Conservation (phyloP, 1,284 basidiomycete species). For the Pholiota adiposa region DNA sequence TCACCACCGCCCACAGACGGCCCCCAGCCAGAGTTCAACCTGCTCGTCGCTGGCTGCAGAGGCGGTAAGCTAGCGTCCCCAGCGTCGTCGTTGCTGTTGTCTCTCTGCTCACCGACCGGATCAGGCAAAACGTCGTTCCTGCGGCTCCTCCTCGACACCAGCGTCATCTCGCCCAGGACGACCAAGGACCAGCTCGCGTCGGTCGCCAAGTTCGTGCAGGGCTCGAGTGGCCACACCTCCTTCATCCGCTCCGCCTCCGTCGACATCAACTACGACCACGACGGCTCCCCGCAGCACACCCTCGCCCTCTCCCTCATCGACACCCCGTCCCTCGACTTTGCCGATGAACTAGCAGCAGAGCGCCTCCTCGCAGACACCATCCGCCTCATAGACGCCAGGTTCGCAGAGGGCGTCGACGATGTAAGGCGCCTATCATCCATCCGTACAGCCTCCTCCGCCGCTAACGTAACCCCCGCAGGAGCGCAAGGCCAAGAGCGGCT, state of each 20-base stretch:
- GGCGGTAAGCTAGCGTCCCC: slow-evolving; percentile 43
- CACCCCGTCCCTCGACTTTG: slow-evolving; percentile 75
- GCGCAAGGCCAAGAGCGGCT: slow-evolving; percentile 64
- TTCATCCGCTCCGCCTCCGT: slow-evolving; percentile 68
- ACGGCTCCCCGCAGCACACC: slow-evolving; percentile 46
- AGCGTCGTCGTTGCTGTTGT: slow-evolving; percentile 5
- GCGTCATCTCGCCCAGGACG: slow-evolving; percentile 57
- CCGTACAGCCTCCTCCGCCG: slow-evolving; percentile 14
- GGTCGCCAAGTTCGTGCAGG: slow-evolving; percentile 79
- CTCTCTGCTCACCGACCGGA: slow-evolving; percentile 38
- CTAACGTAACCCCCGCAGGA: slow-evolving; percentile 46
- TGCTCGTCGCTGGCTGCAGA: slow-evolving; percentile 74
- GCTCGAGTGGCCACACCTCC: slow-evolving; percentile 66
- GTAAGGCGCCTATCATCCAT: slow-evolving; percentile 49
- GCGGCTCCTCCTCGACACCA: slow-evolving; percentile 76
- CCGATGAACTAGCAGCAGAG: slow-evolving; percentile 61
- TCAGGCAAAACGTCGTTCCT: slow-evolving; percentile 85
- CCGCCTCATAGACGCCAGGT: slow-evolving; percentile 66
- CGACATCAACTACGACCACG: slow-evolving; percentile 63
- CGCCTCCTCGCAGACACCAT: slow-evolving; percentile 64
- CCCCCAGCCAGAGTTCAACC: slow-evolving; percentile 54
- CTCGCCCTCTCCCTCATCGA: slow-evolving; percentile 75
- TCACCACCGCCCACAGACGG: slow-evolving; percentile 31
- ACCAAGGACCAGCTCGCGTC: slow-evolving; percentile 72
- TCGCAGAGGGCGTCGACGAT: slow-evolving; percentile 70